These are phyloP conservation scores for Plasmodium vivax DNA, from an alignment of 169 alveolate species.

Conservation along the genomic window DNA sequence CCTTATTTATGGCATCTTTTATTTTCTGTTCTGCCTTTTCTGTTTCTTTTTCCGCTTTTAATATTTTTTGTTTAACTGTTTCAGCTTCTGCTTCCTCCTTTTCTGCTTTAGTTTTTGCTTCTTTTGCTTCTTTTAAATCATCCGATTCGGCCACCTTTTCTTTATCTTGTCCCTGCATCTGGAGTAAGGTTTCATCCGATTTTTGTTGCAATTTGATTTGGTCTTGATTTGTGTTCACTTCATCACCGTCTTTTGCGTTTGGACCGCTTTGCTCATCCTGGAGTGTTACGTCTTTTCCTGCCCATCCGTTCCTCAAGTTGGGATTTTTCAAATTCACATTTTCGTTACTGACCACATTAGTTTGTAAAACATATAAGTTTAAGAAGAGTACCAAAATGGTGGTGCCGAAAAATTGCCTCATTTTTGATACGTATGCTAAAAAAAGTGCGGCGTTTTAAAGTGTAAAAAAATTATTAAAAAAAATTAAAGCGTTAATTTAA, in stretches of 20 bases:
- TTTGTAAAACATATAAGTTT: neutral
- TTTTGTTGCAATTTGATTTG: too few relatives aligned
- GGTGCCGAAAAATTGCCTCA: neutral
- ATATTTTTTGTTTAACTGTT: neutral
- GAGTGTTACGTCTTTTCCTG: neutral
- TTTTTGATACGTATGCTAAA: neutral
- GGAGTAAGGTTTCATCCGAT: too few relatives aligned
- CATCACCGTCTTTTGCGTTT: neutral
- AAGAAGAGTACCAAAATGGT: neutral
- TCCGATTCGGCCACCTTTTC: too few relatives aligned
- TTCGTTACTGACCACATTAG: neutral
- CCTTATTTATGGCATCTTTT: neutral
- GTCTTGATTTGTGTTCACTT: neutral
- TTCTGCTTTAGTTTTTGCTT: neutral
- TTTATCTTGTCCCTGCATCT: neutral
- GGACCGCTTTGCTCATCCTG: neutral
- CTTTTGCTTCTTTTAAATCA: neutral
- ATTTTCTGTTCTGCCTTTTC: neutral
- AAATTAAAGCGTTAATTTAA: too few relatives aligned
- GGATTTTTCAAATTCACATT: neutral
- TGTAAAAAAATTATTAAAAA: too few relatives aligned
- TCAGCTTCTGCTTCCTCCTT: too few relatives aligned
- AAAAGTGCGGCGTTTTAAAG: neutral
- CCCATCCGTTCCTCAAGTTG: slow-evolving; percentile 3
- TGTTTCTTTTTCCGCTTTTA: neutral